These are phyloP conservation scores for Backusella morwellensis DNA, from an alignment of 192 early-diverging fungal species.

Conservation along the genomic window DNA sequence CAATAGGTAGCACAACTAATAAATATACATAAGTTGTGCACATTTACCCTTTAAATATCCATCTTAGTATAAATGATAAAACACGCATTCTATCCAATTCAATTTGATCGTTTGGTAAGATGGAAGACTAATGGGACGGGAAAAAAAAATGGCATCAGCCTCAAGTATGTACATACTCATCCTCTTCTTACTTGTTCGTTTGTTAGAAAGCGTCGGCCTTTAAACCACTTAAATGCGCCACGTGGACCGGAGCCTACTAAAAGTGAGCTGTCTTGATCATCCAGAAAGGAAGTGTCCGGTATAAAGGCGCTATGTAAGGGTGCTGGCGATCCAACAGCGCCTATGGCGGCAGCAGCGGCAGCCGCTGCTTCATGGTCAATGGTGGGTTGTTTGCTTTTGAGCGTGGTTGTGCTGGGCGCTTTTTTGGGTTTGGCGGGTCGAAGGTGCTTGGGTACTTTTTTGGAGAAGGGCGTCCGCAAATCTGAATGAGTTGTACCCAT, in stretches of 20 bases:
- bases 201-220: constrained; percentile 20
- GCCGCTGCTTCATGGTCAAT: background rate
- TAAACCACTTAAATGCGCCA: constrained; percentile 24
- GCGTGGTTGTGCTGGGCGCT: background rate
- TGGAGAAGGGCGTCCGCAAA: background rate
- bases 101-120: constrained; percentile 28
- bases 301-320: background rate
- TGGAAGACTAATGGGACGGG: too few relatives aligned
- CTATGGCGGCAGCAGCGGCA: background rate
- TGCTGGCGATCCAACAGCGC: background rate
- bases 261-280: background rate
- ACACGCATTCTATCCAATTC: constrained; percentile 32
- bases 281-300: background rate
- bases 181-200: background rate
- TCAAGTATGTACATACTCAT: background rate
- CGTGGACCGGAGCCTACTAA: constrained; percentile 16
- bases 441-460: constrained; percentile 19
- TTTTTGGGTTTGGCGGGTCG: background rate
- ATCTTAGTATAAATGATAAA: constrained; percentile 29
- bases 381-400: background rate
- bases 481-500: constrained; percentile 1
- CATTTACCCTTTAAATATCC: constrained; percentile 35
- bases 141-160: background rate
- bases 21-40: background rate
- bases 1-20: background rate